phyloP scores from a whole-genome alignment of 768 basidiomycete genomes.

The Collybia sordida region DNA sequence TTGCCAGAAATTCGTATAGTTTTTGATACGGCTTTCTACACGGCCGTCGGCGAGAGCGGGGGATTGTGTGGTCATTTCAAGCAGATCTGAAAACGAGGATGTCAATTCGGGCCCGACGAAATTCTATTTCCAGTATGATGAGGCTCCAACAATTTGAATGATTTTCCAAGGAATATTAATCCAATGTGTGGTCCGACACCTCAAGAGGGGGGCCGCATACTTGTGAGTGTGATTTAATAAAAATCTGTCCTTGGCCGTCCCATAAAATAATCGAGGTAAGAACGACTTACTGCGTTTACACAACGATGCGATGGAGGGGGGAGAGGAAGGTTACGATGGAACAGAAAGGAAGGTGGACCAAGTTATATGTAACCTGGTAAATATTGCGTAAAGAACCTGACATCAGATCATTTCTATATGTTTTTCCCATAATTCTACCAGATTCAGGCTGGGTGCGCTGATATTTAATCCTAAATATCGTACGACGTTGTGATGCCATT shows the following conservation, averaged over 20 bases:
- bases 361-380: too few species aligned
- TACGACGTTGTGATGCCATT: too few species aligned
- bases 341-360: slow-evolving; percentile 17
- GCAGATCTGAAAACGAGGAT: neutral
- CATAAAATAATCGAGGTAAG: neutral
- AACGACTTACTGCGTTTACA: slow-evolving; percentile 11
- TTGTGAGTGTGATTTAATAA: too few species aligned
- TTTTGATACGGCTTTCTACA: slow-evolving; percentile 65
- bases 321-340: slow-evolving; percentile 9
- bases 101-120: slow-evolving; percentile 5
- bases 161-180: slow-evolving; percentile 31
- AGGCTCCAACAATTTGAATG: slow-evolving; percentile 39
- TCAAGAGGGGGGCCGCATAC: too few species aligned
- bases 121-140: neutral
- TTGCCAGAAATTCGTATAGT: slow-evolving; percentile 92
- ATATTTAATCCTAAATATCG: neutral
- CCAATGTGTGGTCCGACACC: slow-evolving; percentile 13
- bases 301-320: slow-evolving; percentile 1
- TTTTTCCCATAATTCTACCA: slow-evolving; percentile 7
- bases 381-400: slow-evolving; percentile 4
- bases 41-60: slow-evolving; percentile 51
- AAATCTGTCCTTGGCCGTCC: too few species aligned
- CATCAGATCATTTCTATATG: slow-evolving; percentile 24
- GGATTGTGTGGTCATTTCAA: slow-evolving; percentile 13
- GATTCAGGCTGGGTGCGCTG: slow-evolving; percentile 1